phyloP scores from a whole-genome alignment of 148 eudicot genomes.

The Camellia sinensis region DNA sequence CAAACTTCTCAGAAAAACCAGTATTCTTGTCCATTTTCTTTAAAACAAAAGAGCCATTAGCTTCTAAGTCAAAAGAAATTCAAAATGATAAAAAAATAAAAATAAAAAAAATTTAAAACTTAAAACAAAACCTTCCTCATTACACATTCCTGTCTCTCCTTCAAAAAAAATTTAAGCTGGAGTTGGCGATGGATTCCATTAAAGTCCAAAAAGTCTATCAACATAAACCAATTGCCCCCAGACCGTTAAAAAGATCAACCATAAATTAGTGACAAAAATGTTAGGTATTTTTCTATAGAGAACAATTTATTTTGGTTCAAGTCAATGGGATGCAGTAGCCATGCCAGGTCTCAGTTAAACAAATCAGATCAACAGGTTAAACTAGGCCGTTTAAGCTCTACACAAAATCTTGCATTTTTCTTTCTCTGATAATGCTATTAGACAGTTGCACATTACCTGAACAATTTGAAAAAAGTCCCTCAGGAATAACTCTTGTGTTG shows the following conservation, averaged over 20 bases:
- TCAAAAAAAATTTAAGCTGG: neutral
- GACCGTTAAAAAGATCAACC: neutral
- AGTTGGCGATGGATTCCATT: neutral
- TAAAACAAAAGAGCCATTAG: too few species aligned
- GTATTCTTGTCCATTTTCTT: too few species aligned
- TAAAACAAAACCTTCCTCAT: too few species aligned
- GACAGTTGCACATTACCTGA: slow-evolving; percentile 48
- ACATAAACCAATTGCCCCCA: neutral
- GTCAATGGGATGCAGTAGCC: neutral
- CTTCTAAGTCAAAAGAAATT: too few species aligned
- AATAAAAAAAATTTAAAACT: too few species aligned
- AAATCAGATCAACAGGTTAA: neutral
- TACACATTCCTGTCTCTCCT: too few species aligned
- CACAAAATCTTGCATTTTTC: neutral
- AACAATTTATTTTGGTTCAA: neutral
- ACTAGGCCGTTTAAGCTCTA: neutral
- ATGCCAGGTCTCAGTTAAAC: neutral
- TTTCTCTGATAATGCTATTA: neutral
- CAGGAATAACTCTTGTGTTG: slow-evolving; percentile 85
- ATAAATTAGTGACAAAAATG: neutral
- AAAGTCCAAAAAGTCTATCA: neutral
- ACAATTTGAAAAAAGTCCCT: slow-evolving; percentile 77
- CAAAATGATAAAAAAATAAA: too few species aligned
- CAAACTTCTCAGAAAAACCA: too few species aligned
- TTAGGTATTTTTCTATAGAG: neutral